Evolutionary conservation across 1,139 yeast genomes (phyloP), one percentile per base, ranked within the genome.

Genomic region (Hansenula sp.): DNA sequence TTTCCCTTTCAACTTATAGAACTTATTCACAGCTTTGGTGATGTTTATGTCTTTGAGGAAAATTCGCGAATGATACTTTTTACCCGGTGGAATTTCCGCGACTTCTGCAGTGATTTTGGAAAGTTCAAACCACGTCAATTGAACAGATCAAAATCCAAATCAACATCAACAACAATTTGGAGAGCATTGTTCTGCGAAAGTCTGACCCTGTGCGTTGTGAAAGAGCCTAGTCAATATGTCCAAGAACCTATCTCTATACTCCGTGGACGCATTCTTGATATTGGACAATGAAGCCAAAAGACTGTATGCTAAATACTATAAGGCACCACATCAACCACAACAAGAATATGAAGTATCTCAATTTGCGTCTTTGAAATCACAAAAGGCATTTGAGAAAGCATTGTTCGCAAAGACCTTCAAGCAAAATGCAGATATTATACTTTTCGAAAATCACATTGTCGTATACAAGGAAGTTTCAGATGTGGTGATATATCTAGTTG

Each of bases 391-490:
- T 63, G 99, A 93, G 66, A 70, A 77, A 55, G 74, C 78, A 7
- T 67, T 93, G 34, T 84, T 84, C 58, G 64, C 70, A 44, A 93
- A 91, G 65, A 83, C 96, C 31, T 78, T 79, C 65, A 88, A 90
- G 61, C 83, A 83, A 54, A 81, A 85, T 59, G 81, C 86, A 44
- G 98, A 91, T 59, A 81, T 93, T 45, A 68, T 89, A 54, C 72
- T 93, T 41, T 86, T 80, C 60, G 96, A 89, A 58, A 80, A 81
- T 59, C 85, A 82, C 54, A 73, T 89, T 51, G 79, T 89, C 38
- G 83, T 88, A 17, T 93, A 90, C 68, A 91, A 88, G 65, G 96
- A 90, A 63, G 66, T 73, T 45, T 75, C 84, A 38, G 96, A 93
- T 62, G 81, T 86, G 47, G 69, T 84, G 40, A 66, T 91, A 39